phyloP scores from a whole-genome alignment of 768 basidiomycete genomes.

The Phaffia australis region DNA sequence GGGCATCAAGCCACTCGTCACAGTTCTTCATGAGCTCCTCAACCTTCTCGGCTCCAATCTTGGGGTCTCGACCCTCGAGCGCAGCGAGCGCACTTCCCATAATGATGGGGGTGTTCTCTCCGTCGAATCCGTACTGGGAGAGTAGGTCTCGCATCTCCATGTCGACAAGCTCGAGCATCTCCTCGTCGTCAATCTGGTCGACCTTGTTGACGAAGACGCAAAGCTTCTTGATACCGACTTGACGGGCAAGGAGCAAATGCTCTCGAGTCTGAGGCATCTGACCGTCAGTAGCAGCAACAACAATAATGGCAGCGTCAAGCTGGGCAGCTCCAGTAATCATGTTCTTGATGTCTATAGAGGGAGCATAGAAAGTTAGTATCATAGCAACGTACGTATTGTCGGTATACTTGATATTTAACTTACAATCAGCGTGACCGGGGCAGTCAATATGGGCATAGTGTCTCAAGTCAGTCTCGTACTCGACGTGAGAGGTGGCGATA shows the following conservation, averaged over 20 bases:
- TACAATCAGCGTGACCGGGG: constrained; percentile 75
- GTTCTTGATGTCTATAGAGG: constrained; percentile 70
- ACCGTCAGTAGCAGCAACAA: constrained; percentile 96
- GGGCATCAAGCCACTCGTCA: constrained; percentile 89
- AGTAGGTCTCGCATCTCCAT: constrained; percentile 99
- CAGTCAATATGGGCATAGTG: constrained; percentile 97
- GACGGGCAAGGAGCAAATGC: constrained; percentile 91
- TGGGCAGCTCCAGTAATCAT: constrained; percentile 99
- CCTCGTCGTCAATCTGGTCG: constrained; percentile 87
- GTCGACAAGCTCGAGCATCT: constrained; percentile 98
- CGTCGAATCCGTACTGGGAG: constrained; percentile 84
- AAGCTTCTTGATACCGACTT: constrained; percentile 93
- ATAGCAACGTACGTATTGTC: background rate
- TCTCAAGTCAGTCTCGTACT: constrained; percentile 80
- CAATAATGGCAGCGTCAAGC: constrained; percentile 59
- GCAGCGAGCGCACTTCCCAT: constrained; percentile 96
- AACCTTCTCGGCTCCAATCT: constrained; percentile 71
- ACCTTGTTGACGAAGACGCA: constrained; percentile 99
- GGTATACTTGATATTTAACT: constrained; percentile 33
- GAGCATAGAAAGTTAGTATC: background rate
- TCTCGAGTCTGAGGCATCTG: constrained; percentile 99
- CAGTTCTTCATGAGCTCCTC: constrained; percentile 71
- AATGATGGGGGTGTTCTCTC: constrained; percentile 93
- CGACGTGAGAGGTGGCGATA: constrained; percentile 96
- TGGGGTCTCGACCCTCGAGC: constrained; percentile 70